Base-by-base conservation (phyloP, 441 rosid species). In the Populus trichocarpa region DNA sequence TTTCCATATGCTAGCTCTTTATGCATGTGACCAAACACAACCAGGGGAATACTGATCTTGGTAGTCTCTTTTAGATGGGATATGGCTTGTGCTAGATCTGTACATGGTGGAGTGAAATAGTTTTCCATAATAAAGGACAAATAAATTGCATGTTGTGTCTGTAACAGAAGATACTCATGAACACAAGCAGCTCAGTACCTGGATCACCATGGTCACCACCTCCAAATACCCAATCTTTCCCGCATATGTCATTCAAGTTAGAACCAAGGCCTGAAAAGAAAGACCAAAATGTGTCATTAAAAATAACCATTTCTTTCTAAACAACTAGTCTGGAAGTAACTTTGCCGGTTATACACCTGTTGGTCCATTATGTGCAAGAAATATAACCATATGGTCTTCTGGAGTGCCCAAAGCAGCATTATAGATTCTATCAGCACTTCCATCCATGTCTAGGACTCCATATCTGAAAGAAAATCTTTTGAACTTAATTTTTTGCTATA, bases 191-290 rank as follows among this genome's bases (percentile, higher is more conserved):
- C 78, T 38, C 16, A 50, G 74, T 85, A 93, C 98, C 98, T 83
- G 90, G 95, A 91, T 93, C 98, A 71, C 99, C 99, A 85, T 93
- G 87, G 88, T 92, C 98, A 50, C 97, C 95, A 16, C 90, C 98
- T 77, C 83, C 91, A 69, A 23, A 71, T 33, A 40, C 82, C 98
- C 95, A 93, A 81, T 95, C 97, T 87, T 74, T 89, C 83, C 97
- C 97, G 77, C 99, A 93, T 8, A 95, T 93, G 83, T 92, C 93
- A 79, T 86, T 87, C 77, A 83, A 70, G 75, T 83, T 88, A 76
- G 94, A 89, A 75, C 98, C 99, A 77, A 93, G 97, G 53, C 96
- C 99, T 95, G 87, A 71, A 84, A 76, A 75, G 76, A 68, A 59
- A 61, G 70, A 23, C 20, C 57, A 63, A 66, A 65, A 72, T 70